phyloP scores from a whole-genome alignment of 2,329 filamentous ascomycete species.

The Epichloe uncinata region DNA sequence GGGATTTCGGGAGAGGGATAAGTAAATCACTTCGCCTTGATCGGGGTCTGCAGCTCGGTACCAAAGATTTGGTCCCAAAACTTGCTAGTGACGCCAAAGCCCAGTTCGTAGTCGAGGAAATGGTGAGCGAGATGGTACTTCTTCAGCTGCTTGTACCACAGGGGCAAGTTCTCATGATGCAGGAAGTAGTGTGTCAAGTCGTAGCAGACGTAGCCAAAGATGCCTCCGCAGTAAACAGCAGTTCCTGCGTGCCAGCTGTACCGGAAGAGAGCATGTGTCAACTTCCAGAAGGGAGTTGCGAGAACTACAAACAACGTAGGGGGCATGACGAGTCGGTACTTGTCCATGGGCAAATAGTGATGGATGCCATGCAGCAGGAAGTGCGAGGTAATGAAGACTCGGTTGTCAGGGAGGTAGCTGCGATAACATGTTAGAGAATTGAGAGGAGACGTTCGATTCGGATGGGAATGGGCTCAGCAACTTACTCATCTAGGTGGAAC shows the following conservation, averaged over 20 bases:
- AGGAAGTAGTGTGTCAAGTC: conserved; percentile 98
- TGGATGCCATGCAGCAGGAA: conserved; percentile 95
- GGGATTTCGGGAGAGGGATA: not conserved
- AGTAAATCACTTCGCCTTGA: conserved; percentile 21
- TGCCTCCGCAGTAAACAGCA: conserved; percentile 72
- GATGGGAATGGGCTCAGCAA: conserved; percentile 9
- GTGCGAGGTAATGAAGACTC: conserved; percentile 72
- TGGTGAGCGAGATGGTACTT: conserved; percentile 96
- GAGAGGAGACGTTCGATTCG: not conserved
- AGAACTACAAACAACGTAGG: conserved; percentile 75
- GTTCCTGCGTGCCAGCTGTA: conserved; percentile 75
- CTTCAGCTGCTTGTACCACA: conserved; percentile 85
- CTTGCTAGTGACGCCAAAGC: conserved; percentile 88
- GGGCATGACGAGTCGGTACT: conserved; percentile 92
- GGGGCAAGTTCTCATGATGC: conserved; percentile 82
- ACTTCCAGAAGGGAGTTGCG: conserved; percentile 81
- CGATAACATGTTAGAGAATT: conserved; percentile 16
- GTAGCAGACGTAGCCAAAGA: conserved; percentile 94
- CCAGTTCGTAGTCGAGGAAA: conserved; percentile 95
- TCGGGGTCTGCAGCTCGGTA: conserved; percentile 53
- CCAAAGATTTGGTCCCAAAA: conserved; percentile 95
- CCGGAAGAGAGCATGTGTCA: conserved; percentile 70
- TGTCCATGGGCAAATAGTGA: conserved; percentile 99
- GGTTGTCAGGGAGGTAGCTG: conserved; percentile 82
- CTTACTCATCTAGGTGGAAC: conserved; percentile 87